Evolutionary conservation across 352 stramenopile genomes (phyloP), one percentile per base, ranked within the genome.

Genomic region (Pythium aristosporum): DNA sequence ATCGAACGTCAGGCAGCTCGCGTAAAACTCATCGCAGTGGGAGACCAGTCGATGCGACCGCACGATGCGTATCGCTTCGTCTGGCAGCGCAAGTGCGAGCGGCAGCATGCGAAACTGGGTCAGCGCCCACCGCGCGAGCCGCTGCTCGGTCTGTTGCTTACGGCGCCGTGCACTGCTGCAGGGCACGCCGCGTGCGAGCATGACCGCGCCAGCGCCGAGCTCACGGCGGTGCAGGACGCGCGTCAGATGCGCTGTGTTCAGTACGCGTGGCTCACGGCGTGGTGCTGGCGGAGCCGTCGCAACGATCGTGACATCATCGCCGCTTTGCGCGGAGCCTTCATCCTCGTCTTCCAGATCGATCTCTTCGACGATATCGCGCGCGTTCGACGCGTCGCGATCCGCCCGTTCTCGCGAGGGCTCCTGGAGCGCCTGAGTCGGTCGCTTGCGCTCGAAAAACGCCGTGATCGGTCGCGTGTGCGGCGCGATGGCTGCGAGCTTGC

Each of bases 1-100:
- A 48, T 94, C 85, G 59, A 94, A 94, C 58, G 80, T 77, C 23
- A 92, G 42, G 39, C 80, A 91, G 51, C 79, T 91, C 44, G 77
- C 65, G 62, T 80, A 90, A 42, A 90, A 90, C 8, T 76, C 74
- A 34, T 80, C 65, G 68, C 75, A 87, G 54, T 81, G 70, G 36
- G 79, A 66, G 1, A 52, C 64, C 3, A 71, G 37, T 1, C 64
- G 64, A 47, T 71, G 41, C 28, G 50, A 63, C 25, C 53, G 41
- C 43, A 65, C 57, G 11, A 58, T 37, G 3, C 55, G 65, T 36
- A 61, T 37, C 12, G 59, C 53, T 2, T 69, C 66, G 8, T 63
- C 60, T 9, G 69, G 52, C 21, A 88, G 71, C 23, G 75, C 61
- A 32, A 91, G 68, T 48, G 75, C 36, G 36, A 91, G 32, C 1